Evolutionary conservation across 2,329 filamentous ascomycete species (phyloP), one percentile per base, ranked within the genome.

Genomic region (Fusarium praegraminearum): DNA sequence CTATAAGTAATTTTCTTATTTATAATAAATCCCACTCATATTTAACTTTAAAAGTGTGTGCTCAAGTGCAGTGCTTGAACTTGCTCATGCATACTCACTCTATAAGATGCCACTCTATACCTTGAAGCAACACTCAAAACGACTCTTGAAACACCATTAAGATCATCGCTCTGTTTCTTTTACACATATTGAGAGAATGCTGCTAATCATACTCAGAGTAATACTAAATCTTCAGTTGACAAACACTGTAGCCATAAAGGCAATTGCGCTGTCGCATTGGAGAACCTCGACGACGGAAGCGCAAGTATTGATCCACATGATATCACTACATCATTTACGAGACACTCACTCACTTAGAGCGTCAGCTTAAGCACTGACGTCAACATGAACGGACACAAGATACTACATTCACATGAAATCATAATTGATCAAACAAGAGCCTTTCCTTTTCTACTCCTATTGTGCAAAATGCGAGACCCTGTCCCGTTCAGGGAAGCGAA

Each of bases 371-470:
- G 3, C 32, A 24, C 33, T 51, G 26, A 43, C 36, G 49, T 65
- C 49, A 64, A 51, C 7, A 46, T 30, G 15, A 33, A 57, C n/a
- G 33, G 24, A 40, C 45, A 32, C 28, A 54, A 22, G 24, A 43
- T 38, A 33, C 28, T 36, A 54, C 33, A 41, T 58, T 62, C 54
- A 62, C 58, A 58, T 50, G 32, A 49, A 65, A 46, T 43, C 41
- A 22, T 47, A 54, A 51, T 69, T 73, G 73, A 72, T 75, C 70
- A 75, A 76, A 75, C 75, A 73, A 77, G 71, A 75, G 75, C 75
- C 76, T 79, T 70, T 76, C 74, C 77, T 77, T 78, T 76, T 76
- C 77, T 78, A 79, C 76, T 78, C 76, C 77, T 76, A 75, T 69
- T 77, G 72, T 74, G 77, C 75, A 76, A 71, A 78, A 77, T 78